Conservation (phyloP, 2,329 filamentous ascomycete species). For the Microsporum ferrugineum region DNA sequence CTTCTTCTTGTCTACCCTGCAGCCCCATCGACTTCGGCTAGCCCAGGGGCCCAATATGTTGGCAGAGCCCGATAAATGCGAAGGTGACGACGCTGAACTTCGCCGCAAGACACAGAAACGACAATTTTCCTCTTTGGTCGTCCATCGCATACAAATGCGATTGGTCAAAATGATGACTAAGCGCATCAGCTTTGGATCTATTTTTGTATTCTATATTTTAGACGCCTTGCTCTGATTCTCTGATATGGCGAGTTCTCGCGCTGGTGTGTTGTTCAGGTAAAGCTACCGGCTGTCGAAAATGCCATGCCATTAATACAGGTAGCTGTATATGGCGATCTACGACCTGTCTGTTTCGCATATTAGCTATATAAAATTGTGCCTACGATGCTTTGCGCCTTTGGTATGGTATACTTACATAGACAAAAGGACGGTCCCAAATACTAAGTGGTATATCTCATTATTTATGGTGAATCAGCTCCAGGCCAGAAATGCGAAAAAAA, state of each 20-base stretch:
- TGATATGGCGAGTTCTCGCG: neutral
- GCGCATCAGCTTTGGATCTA: neutral
- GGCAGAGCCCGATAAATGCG: neutral
- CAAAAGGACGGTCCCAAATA: neutral
- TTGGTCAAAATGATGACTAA: neutral
- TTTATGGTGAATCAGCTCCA: neutral
- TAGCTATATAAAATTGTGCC: neutral
- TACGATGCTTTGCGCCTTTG: neutral
- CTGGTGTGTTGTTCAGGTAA: too few relatives aligned
- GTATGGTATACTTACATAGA: neutral
- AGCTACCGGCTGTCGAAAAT: too few relatives aligned
- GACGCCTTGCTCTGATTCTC: neutral
- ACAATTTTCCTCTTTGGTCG: neutral
- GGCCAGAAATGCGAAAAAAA: neutral
- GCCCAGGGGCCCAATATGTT: neutral
- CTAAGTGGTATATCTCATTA: neutral
- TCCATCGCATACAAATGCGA: neutral
- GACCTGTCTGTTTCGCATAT: too few relatives aligned
- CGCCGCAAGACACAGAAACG: neutral
- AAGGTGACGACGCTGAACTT: neutral
- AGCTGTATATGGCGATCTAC: too few relatives aligned
- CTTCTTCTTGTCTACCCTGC: neutral
- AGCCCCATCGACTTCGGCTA: neutral
- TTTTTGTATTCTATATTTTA: neutral
- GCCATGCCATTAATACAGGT: too few relatives aligned